Conservation (phyloP, 108 stramenopile species). For the Conticribra guillardii region DNA sequence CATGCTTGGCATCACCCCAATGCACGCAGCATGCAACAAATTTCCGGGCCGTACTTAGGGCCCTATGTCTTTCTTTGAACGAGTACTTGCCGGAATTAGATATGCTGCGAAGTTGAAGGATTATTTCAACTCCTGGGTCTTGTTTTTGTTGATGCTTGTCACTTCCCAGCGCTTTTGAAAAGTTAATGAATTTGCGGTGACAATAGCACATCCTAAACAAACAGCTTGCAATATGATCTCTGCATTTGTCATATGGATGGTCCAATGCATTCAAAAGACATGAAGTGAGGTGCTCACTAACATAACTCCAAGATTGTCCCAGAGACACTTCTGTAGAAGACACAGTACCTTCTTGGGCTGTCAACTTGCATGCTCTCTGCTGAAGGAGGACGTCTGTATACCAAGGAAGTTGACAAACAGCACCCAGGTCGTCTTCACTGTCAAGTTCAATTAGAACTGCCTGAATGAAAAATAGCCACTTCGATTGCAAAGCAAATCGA, state of each 20-base stretch:
- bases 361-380: slow-evolving; percentile 4
- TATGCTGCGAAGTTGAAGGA: slow-evolving; percentile 57
- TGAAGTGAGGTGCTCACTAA: slow-evolving; percentile 62
- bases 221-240: slow-evolving; percentile 83
- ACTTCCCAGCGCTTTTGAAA: slow-evolving; percentile 18
- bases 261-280: slow-evolving; percentile 73
- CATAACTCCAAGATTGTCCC: slow-evolving; percentile 69
- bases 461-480: slow-evolving; percentile 82
- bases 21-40: slow-evolving; percentile 86
- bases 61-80: slow-evolving; percentile 69
- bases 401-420: slow-evolving; percentile 37
- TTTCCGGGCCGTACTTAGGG: slow-evolving; percentile 80
- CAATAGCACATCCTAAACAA: slow-evolving; percentile 85
- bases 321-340: slow-evolving; percentile 25
- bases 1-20: slow-evolving; percentile 82
- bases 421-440: slow-evolving; percentile 46
- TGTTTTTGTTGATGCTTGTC: slow-evolving; percentile 14
- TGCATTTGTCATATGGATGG: slow-evolving; percentile 89
- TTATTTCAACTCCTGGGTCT: slow-evolving; percentile 68
- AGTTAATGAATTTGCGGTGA: slow-evolving; percentile 60
- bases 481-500: slow-evolving; percentile 83
- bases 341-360: slow-evolving; percentile 1
- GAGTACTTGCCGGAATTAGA: slow-evolving; percentile 38
- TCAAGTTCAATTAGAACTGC: slow-evolving; percentile 83
- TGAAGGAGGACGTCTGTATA: slow-evolving; percentile 26